These are phyloP conservation scores for Abortiporus biennis DNA, from an alignment of 1,284 basidiomycete species.

Conservation along the genomic window DNA sequence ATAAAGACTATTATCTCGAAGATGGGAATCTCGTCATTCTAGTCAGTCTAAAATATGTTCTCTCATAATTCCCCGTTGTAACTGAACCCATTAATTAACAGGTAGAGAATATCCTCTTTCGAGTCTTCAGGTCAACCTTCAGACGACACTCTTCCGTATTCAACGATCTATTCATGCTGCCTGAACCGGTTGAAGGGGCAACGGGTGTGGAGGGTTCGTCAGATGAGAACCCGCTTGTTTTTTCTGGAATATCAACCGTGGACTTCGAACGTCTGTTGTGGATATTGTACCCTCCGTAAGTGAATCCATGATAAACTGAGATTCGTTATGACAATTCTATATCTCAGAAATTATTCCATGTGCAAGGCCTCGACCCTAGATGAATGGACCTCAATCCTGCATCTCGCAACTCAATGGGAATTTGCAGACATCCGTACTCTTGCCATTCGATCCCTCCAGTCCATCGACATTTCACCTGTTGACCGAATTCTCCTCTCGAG, in stretches of 20 bases:
- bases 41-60: slow-evolving; percentile 12
- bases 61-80: not conserved
- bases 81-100: slow-evolving; percentile 8
- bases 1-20: slow-evolving; percentile 23
- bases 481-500: slow-evolving; percentile 24
- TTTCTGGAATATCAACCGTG: slow-evolving; percentile 18
- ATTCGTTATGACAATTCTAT: not conserved
- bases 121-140: slow-evolving; percentile 22
- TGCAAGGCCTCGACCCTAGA: slow-evolving; percentile 19
- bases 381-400: slow-evolving; percentile 31
- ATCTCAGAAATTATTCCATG: slow-evolving; percentile 15
- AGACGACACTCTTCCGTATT: slow-evolving; percentile 24
- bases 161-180: slow-evolving; percentile 18
- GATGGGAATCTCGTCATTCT: slow-evolving; percentile 24
- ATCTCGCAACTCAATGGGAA: slow-evolving; percentile 26
- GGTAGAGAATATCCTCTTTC: slow-evolving; percentile 27
- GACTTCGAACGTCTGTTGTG: slow-evolving; percentile 27
- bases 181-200: slow-evolving; percentile 9
- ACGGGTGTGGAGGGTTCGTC: slow-evolving; percentile 12
- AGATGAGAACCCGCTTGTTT: slow-evolving; percentile 20
- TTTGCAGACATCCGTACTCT: slow-evolving; percentile 24
- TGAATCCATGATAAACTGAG: not conserved
- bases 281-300: slow-evolving; percentile 24
- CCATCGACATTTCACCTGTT: slow-evolving; percentile 19
- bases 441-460: slow-evolving; percentile 17